Evolutionary conservation across 805 yeast genomes (phyloP).

Genomic region (Candida awuae): DNA sequence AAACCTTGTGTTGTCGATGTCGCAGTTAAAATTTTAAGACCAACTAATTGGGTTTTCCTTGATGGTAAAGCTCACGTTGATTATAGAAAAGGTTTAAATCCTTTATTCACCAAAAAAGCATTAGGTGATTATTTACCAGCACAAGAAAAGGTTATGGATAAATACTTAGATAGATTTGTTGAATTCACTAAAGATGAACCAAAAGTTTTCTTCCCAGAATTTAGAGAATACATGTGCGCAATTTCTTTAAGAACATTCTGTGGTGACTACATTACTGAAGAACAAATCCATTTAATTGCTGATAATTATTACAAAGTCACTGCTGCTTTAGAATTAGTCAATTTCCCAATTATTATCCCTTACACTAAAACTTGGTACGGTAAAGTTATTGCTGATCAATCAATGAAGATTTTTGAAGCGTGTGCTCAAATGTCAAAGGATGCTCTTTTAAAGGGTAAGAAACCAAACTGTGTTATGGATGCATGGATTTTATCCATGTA

Average conservation of each 20-base stretch:
- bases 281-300: constrained; percentile 78
- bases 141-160: constrained; percentile 78
- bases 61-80: constrained; percentile 95
- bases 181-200: constrained; percentile 52
- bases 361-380: constrained; percentile 99
- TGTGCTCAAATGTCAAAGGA: constrained; percentile 87
- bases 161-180: constrained; percentile 62
- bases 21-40: constrained; percentile 87
- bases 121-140: constrained; percentile 76
- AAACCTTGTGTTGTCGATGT: constrained; percentile 98
- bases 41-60: constrained; percentile 94
- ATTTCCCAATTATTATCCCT: constrained; percentile 94
- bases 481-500: constrained; percentile 88
- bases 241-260: constrained; percentile 88
- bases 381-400: constrained; percentile 82
- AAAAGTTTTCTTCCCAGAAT: constrained; percentile 76
- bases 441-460: constrained; percentile 67
- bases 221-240: constrained; percentile 95
- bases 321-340: constrained; percentile 93
- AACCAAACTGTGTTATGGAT: constrained; percentile 86
- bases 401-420: constrained; percentile 82
- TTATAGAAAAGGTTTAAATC: constrained; percentile 84
- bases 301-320: constrained; percentile 90
- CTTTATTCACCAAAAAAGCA: constrained; percentile 79
- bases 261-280: constrained; percentile 90